Evolutionary conservation across 2,329 filamentous ascomycete genomes (phyloP).

Genomic region (Aspergillus thermomutatus): DNA sequence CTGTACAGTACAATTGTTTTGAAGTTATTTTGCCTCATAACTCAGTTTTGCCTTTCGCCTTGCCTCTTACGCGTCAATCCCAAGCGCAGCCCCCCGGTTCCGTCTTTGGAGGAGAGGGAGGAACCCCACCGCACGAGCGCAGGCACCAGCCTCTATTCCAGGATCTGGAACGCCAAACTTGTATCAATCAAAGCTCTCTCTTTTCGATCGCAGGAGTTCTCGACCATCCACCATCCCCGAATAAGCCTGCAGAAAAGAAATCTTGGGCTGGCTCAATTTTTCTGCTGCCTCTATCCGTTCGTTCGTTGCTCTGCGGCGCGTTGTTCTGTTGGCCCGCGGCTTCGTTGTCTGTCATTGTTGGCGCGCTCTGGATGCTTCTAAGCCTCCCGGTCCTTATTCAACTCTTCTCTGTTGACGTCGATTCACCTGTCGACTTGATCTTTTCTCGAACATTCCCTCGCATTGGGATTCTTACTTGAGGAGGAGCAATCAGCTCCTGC

Average conservation of each 20-base stretch:
- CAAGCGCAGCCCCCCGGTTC: constrained; percentile 15
- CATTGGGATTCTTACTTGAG: constrained; percentile 31
- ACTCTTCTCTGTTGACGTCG: background rate
- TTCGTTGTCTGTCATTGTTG: constrained; percentile 6
- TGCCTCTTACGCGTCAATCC: constrained; percentile 21
- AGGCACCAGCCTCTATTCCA: constrained; percentile 8
- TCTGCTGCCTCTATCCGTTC: background rate
- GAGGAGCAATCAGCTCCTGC: constrained; percentile 38
- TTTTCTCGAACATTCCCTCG: constrained; percentile 16
- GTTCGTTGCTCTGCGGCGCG: constrained; percentile 9
- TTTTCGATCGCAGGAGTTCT: constrained; percentile 10
- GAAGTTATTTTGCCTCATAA: background rate
- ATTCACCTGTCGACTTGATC: too few species aligned
- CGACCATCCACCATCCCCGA: background rate
- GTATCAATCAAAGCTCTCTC: background rate
- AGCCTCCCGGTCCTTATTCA: background rate
- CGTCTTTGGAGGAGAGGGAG: constrained; percentile 7
- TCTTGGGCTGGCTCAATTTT: background rate
- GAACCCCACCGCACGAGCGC: constrained; percentile 24
- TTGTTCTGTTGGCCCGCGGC: constrained; percentile 9
- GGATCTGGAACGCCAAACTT: background rate
- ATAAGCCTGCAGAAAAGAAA: constrained; percentile 1
- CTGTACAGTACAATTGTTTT: background rate
- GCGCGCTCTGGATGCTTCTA: background rate
- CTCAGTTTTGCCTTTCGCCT: background rate